Evolutionary conservation across 2,329 filamentous ascomycete species (phyloP).

Genomic region (Cytospora paraplurivora): DNA sequence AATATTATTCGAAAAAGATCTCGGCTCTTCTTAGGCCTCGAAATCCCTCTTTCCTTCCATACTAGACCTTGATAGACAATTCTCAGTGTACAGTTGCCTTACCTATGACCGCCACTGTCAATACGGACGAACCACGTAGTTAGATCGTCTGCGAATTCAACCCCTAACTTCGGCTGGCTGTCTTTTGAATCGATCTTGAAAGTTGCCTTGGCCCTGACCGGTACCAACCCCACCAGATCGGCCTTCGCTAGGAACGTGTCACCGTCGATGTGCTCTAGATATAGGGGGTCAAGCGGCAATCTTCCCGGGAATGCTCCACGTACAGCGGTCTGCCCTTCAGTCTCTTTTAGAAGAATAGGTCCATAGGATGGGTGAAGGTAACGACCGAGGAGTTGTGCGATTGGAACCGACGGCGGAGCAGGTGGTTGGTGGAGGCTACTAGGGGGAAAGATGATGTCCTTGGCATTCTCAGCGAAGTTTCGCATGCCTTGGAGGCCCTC

Average conservation of each 20-base stretch:
- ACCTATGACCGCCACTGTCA: not conserved
- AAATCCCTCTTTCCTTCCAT: too few relatives aligned
- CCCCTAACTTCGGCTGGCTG: not conserved
- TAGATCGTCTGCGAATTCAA: not conserved
- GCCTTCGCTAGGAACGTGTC: not conserved
- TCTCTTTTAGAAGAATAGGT: not conserved
- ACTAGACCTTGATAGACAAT: too few relatives aligned
- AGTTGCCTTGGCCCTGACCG: not conserved
- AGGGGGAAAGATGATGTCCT: not conserved
- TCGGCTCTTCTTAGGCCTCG: too few relatives aligned
- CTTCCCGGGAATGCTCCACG: not conserved
- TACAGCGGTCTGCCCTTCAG: not conserved
- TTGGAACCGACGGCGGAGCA: not conserved
- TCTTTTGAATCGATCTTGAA: not conserved
- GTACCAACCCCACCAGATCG: not conserved
- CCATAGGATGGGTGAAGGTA: not conserved
- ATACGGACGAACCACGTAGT: not conserved
- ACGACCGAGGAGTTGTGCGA: not conserved
- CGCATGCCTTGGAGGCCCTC: not conserved
- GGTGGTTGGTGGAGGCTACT: not conserved
- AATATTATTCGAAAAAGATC: too few relatives aligned
- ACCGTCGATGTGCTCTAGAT: not conserved
- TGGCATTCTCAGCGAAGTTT: constrained; percentile 1
- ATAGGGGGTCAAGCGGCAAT: not conserved
- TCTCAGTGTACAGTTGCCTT: too few relatives aligned